Evolutionary conservation across 2,329 filamentous ascomycete species (phyloP), one percentile per base, ranked within the genome.

Genomic region (Aspergillus pseudoviridinutans): DNA sequence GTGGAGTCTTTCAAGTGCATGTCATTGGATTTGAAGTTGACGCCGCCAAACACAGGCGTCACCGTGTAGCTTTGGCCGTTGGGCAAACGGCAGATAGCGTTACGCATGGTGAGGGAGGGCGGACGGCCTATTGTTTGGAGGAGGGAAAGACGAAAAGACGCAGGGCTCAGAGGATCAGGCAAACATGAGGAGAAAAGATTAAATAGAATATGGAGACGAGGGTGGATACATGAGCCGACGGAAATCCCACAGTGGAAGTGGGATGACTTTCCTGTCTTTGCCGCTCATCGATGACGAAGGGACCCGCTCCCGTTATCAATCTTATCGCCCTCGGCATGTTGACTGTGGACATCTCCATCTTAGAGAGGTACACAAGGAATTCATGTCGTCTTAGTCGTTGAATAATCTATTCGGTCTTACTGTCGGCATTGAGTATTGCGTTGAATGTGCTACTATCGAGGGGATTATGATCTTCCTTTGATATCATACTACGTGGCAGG

Each of bases 41-140:
- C 82, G 32, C 93, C 93, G n/a, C 90, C 91, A 72, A 96, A 97
- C 27, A 96, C 91, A 0, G 92, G 90, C 14, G 86, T 86, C 32
- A 96, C 89, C 3, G 87, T 88, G 69, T 94, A 84, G 62, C 82
- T 87, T 76, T 94, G 91, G 68, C 92, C 93, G 76, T 97, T 95
- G 50, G 93, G 93, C 64, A 97, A 80, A 73, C 89, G 84, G 58
- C 72, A 70, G 44, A 58, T 64, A 47, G 59, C 62, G 59, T 71
- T 55, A 47, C 61, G 64, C 69, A 73, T 72, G 53, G 35, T 61
- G 64, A 57, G 20, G 25, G 64, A 57, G 20, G 25, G 44, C 22
- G 10, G 44, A 47, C 44, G 10, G 22, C 17, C 44, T 24, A 25
- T 12, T 47, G 24, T 17, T 14, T 27, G 5, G 22, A 25, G 12